Evolutionary conservation across 306 rosid species (phyloP).

Genomic region (Quercus mongolica): DNA sequence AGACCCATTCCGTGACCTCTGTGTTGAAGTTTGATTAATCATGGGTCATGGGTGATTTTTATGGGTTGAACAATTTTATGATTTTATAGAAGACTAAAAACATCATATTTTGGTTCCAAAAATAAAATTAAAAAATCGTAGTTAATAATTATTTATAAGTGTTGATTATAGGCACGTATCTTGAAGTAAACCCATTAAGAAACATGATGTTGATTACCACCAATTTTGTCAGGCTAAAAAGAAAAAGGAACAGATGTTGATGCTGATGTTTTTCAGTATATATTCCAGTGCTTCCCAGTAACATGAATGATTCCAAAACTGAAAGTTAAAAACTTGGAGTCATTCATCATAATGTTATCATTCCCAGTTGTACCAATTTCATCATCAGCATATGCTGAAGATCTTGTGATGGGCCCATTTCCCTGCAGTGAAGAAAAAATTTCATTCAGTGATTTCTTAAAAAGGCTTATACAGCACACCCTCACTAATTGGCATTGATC

Average conservation of each 20-base stretch:
- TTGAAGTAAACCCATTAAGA: background rate
- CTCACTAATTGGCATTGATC: background rate
- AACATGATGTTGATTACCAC: background rate
- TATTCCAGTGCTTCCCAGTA: background rate
- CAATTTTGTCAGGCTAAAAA: background rate
- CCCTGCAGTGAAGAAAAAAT: slow-evolving; percentile 46
- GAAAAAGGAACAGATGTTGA: background rate
- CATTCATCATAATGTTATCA: slow-evolving; percentile 84
- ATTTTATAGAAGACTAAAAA: no score
- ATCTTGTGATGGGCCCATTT: slow-evolving; percentile 89
- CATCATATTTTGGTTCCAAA: no score
- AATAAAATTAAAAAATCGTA: no score
- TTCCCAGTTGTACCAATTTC: slow-evolving; percentile 95
- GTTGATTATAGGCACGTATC: background rate
- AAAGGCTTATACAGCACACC: background rate
- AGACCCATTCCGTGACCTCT: no score
- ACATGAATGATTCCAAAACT: slow-evolving; percentile 9
- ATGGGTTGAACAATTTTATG: no score
- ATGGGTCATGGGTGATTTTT: no score
- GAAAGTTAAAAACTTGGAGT: slow-evolving; percentile 2
- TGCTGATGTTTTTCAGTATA: background rate
- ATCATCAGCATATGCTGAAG: slow-evolving; percentile 73
- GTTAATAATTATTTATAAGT: background rate
- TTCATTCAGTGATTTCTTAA: background rate
- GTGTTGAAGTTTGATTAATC: no score